These are phyloP conservation scores for Endoconidiophora laricicola DNA, from an alignment of 2,329 filamentous ascomycete species.

Conservation along the genomic window DNA sequence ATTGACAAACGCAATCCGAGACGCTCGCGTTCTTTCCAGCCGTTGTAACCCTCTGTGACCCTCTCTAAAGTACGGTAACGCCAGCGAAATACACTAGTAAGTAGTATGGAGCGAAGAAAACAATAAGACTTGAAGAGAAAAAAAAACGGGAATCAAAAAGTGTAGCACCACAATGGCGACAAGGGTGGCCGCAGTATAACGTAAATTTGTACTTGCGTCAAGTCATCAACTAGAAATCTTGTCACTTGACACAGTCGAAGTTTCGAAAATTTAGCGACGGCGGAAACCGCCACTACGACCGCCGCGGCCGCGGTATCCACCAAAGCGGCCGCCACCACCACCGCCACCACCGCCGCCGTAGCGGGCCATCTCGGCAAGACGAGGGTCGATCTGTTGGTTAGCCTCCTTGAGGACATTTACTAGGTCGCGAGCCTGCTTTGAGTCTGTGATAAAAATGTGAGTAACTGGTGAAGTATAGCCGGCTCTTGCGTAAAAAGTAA, in stretches of 20 bases:
- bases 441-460: constrained; percentile 39
- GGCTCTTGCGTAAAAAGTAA: constrained; percentile 18
- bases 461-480: constrained; percentile 12
- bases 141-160: constrained; percentile 9
- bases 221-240: background rate
- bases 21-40: background rate
- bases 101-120: background rate
- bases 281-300: constrained; percentile 28
- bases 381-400: constrained; percentile 95
- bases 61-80: constrained; percentile 11
- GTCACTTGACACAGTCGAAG: background rate
- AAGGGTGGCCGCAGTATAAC: background rate
- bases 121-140: background rate
- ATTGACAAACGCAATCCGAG: no score
- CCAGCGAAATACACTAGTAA: constrained; percentile 9
- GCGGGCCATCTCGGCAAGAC: constrained; percentile 87
- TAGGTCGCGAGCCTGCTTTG: constrained; percentile 93
- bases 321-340: constrained; percentile 57
- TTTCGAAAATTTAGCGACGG: constrained; percentile 18
- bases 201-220: no score
- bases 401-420: constrained; percentile 84
- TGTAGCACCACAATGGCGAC: constrained; percentile 17
- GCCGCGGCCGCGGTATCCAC: constrained; percentile 50
- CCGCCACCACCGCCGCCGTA: constrained; percentile 77
- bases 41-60: constrained; percentile 2